Evolutionary conservation across 2,329 filamentous ascomycete genomes (phyloP), one percentile per base, ranked within the genome.

Genomic region (Lasiodiplodia citricola): DNA sequence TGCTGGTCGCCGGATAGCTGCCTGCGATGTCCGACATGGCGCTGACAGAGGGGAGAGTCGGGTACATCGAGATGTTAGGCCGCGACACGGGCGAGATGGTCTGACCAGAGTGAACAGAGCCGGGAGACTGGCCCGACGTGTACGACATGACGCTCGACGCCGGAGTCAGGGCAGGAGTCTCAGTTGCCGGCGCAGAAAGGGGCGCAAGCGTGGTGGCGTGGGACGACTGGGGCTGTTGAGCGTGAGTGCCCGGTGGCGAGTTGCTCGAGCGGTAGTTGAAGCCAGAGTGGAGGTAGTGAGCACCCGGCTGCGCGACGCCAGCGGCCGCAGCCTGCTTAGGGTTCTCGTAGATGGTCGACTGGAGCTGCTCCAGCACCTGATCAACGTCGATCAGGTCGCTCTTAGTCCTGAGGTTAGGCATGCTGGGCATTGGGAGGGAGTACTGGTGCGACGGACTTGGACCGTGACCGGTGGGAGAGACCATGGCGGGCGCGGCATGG

Each of bases 311-410:
- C 74, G 92, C 91, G 69, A 96, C 88, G 69, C 92, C 92, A 54
- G 91, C 91, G 14, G 89, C 89, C 2, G 93, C 92, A 38, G 93
- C 91, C 63, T 94, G 91, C 74, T 90, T 92, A 67, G 94, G 90
- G 79, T 91, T 97, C 82, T 98, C 96, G 78, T 98, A 98, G 60
- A 98, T 93, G 56, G 95, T 97, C 72, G 91, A 90, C 82, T 97
- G 94, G 86, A 98, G 95, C 82, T 97, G 93, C 82, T 97, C 94
- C 67, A 99, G 88, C 79, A 98, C 92, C 77, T 94, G 92, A 79
- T 98, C 96, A 76, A 98, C 94, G 79, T 97, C 94, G 78, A 97
- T 85, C 54, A 99, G 86, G 78, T 99, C 96, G 79, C 90, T 94
- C 87, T 98, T 97, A 60, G 94, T 97, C 76, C 95, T 90, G 68